Conservation (phyloP, 176 grass and related monocot genomes). For the Echinochloa phyllopogon region DNA sequence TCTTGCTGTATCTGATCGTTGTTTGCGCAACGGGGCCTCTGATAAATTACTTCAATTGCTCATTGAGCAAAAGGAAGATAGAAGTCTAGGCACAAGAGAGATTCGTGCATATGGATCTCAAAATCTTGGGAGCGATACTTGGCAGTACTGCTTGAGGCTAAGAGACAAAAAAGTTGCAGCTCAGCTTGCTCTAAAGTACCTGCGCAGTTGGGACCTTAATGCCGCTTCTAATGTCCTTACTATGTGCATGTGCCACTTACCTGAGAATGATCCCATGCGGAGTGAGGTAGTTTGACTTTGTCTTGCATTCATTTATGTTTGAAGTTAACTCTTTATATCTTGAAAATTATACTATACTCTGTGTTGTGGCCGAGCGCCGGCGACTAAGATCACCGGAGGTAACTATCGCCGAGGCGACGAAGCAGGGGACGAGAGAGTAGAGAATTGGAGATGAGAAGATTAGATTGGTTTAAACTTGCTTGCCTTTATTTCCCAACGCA, state of each 20-base stretch:
- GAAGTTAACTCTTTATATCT: slow-evolving; percentile 22
- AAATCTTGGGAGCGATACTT: slow-evolving; percentile 69
- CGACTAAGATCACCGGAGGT: no score
- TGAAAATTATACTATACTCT: slow-evolving; percentile 36
- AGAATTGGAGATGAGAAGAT: no score
- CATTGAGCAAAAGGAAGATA: slow-evolving; percentile 69
- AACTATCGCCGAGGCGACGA: no score
- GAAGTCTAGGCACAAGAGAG: slow-evolving; percentile 47
- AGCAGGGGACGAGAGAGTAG: no score
- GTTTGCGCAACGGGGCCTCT: slow-evolving; percentile 88
- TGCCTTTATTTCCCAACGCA: no score
- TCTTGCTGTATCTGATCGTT: slow-evolving; percentile 92
- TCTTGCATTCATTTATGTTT: slow-evolving; percentile 33
- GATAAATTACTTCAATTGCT: slow-evolving; percentile 89
- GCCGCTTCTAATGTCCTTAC: slow-evolving; percentile 83
- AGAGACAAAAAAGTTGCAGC: slow-evolving; percentile 90
- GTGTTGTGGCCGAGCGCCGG: no score
- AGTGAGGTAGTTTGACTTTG: slow-evolving; percentile 64
- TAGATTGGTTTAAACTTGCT: no score
- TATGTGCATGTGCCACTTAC: slow-evolving; percentile 94
- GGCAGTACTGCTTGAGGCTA: slow-evolving; percentile 92
- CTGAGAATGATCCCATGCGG: slow-evolving; percentile 63
- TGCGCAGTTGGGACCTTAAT: slow-evolving; percentile 85
- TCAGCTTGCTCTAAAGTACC: slow-evolving; percentile 81
- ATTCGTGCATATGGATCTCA: slow-evolving; percentile 42